Evolutionary conservation across 139 green algal genomes (phyloP), one percentile per base, ranked within the genome.

Genomic region (Closterium sp.): DNA sequence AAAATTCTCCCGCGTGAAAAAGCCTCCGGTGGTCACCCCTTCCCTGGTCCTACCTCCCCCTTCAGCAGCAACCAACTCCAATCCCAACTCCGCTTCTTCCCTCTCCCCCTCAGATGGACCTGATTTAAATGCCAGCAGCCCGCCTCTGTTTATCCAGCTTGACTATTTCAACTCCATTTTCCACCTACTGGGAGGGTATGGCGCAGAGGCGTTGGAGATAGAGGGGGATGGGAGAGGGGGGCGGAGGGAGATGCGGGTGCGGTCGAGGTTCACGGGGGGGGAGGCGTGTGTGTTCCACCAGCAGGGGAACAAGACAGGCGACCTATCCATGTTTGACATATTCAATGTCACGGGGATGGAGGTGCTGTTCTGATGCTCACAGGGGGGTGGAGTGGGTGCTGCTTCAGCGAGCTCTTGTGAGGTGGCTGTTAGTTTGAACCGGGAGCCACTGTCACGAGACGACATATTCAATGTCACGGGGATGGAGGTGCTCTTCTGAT

Each of bases 281-380:
- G 28, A 55, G 66, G 35, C 86, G n/a, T 89, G 86, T 8, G 66
- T 89, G 30, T 89, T 89, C 83, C 86, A 89, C 86, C 86, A 89
- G 30, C 55, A 89, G 55, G 86, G 86, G 9, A 55, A 85, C 31
- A 89, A 89, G 86, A 84, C 55, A 34, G 86, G 66, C 9, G n/a
- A 31, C 23, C 30, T 55, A 19, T 9, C 55, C 31, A 89, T 43
- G 86, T 55, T 55, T 16, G 35, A 89, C 83, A 10, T 89, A 19
- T 32, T 89, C 86, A 84, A 89, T 10, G 31, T 31, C 9, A 89
- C 31, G 30, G 86, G 86, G n/a, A 89, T 89, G 66, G 86, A 89
- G 35, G 66, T 32, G 86, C 10, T 89, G 7, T 55, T n/a, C n/a
- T n/a, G n/a, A n/a, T n/a, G n/a, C n/a, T n/a, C n/a, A n/a, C n/a